Evolutionary conservation across 495 filamentous ascomycete species (phyloP).

Genomic region (Penicillium fimorum): DNA sequence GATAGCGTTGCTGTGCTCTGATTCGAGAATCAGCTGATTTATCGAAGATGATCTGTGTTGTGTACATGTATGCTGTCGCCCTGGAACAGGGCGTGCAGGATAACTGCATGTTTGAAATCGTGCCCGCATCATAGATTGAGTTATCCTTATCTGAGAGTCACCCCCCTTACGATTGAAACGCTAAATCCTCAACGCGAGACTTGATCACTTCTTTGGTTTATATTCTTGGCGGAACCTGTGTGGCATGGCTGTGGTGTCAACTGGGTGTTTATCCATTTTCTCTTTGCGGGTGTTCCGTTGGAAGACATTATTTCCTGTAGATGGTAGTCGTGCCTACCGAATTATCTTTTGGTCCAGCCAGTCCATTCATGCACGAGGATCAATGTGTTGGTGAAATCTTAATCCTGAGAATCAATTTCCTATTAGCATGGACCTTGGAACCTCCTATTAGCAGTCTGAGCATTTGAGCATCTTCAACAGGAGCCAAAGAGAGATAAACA

Average conservation of each 20-base stretch:
- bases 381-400: not conserved
- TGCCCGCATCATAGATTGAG: not conserved
- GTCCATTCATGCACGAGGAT: not conserved
- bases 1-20: not conserved
- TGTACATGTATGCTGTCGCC: not conserved
- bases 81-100: not conserved
- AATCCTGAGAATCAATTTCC: not conserved
- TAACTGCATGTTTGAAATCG: not conserved
- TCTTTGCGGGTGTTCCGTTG: not conserved
- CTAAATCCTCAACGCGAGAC: not conserved
- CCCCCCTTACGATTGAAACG: slow-evolving; percentile 1
- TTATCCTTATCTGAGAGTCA: not conserved
- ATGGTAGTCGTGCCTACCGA: not conserved
- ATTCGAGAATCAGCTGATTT: not conserved
- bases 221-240: not conserved
- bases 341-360: not conserved
- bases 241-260: not conserved
- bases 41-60: not conserved
- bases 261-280: not conserved
- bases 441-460: not conserved
- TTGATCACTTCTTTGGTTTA: not conserved
- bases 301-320: not conserved
- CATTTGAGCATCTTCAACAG: not conserved
- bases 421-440: not conserved
- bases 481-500: not conserved